Evolutionary conservation across 2,329 filamentous ascomycete genomes (phyloP), one percentile per base, ranked within the genome.

Genomic region (Cytospora schulzeri): DNA sequence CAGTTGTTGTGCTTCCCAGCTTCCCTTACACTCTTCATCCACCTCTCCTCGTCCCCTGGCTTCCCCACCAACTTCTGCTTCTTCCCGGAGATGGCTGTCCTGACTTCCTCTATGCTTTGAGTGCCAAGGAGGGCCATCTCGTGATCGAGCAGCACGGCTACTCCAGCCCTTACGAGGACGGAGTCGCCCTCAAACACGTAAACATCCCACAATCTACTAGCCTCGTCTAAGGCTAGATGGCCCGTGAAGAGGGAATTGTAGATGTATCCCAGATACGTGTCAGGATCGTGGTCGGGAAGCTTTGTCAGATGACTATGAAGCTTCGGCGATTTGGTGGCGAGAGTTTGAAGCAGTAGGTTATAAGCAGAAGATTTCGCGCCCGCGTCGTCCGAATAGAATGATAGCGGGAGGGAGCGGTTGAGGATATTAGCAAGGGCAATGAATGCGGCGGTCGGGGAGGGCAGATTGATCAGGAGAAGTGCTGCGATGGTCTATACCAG

Each of bases 131-230:
- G 74, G 1, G 77, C 72, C 76, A 83, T 83, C 70, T 87, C 84
- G 22, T 78, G 78, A 33, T 79, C 77, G 6, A 85, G 69, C 24
- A 95, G 75, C 22, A 91, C 79, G 0, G 89, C 91, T 0, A 93
- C 88, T 0, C 86, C 89, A 1, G 90, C 90, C 0, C 91, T 80
- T 8, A 94, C 84, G 0, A 93, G 78, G 1, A 91, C 80, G 1
- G 85, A 81, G 68, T 96, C 92, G 29, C 91, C 91, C 72, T 96
- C 92, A 68, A 96, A 92, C 3, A 91, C 87, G 69, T 91, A 92
- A 0, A 94, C 86, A 68, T 96, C 92, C 90, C 91, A 94, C 15
- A 95, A 76, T 2, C 92, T 80, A 1, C 87, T 85, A 4, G 87
- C 89, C 69, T 90, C 85, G 70, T 93, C 91, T 19, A 93, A 81